Conservation (phyloP, 306 rosid genomes). For the Argentina anserina region DNA sequence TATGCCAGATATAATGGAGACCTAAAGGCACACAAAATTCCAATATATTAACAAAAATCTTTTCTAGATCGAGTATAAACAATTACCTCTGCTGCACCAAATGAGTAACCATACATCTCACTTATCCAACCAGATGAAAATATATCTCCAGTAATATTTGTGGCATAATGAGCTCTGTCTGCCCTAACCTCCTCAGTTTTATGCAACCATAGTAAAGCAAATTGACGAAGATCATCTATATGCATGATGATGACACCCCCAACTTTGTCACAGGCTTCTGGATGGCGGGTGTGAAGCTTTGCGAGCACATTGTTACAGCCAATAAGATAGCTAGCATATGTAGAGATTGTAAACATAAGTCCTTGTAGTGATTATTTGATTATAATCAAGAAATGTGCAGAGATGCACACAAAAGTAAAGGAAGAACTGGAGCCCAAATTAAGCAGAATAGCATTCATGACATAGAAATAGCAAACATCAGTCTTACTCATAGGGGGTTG, state of each 20-base stretch:
- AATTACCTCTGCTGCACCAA: constrained; percentile 97
- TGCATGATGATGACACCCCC: constrained; percentile 99
- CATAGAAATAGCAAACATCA: background rate
- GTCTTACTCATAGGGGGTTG: constrained; percentile 96
- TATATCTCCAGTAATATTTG: constrained; percentile 92
- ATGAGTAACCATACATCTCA: constrained; percentile 99
- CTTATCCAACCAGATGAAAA: constrained; percentile 94
- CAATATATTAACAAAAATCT: background rate
- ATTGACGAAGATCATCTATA: constrained; percentile 81
- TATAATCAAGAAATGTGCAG: constrained; percentile 1
- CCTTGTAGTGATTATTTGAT: background rate
- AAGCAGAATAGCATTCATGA: background rate
- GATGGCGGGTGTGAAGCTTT: constrained; percentile 85
- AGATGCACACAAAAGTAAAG: background rate
- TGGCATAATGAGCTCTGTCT: constrained; percentile 90
- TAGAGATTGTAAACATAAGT: constrained; percentile 17
- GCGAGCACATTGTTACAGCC: constrained; percentile 96
- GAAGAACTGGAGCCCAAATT: background rate
- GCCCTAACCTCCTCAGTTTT: constrained; percentile 97
- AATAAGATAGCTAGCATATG: constrained; percentile 69
- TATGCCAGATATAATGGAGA: background rate
- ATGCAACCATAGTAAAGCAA: constrained; percentile 90
- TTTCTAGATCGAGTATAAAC: background rate
- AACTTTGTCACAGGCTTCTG: constrained; percentile 96
- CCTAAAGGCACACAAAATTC: constrained; percentile 7